Evolutionary conservation across 2,329 filamentous ascomycete species (phyloP).

Genomic region (Periconia sp.): DNA sequence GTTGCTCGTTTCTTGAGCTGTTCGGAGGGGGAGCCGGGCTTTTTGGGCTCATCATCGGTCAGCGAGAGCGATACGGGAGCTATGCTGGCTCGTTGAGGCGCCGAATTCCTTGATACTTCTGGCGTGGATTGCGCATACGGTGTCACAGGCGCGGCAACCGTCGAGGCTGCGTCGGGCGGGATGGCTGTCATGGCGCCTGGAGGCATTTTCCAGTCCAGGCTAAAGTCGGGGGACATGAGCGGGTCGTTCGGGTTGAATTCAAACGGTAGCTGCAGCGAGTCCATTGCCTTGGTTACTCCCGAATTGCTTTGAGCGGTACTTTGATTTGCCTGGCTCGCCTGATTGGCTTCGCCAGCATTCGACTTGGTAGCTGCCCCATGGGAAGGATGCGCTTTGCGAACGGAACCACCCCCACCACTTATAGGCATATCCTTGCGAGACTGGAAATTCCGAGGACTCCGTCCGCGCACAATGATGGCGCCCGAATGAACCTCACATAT

Average conservation of each 20-base stretch:
- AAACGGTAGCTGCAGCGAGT: conserved; percentile 44
- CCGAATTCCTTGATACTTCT: conserved; percentile 48
- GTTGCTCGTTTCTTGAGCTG: conserved; percentile 37
- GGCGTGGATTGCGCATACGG: conserved; percentile 57
- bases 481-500: conserved; percentile 84
- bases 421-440: conserved; percentile 90
- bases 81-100: conserved; percentile 44
- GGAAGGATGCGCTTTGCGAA: conserved; percentile 61
- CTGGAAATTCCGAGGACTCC: conserved; percentile 93
- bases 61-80: conserved; percentile 59
- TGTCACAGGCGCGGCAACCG: conserved; percentile 34
- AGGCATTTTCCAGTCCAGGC: conserved; percentile 48
- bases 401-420: conserved; percentile 73
- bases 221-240: conserved; percentile 44
- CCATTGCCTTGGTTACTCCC: conserved; percentile 32
- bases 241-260: conserved; percentile 46
- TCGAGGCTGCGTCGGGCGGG: conserved; percentile 42
- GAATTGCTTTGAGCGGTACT: conserved; percentile 11
- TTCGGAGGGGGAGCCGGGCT: conserved; percentile 39
- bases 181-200: conserved; percentile 46
- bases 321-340: conserved; percentile 31
- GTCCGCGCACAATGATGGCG: conserved; percentile 88
- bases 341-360: conserved; percentile 39
- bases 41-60: conserved; percentile 56
- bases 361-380: conserved; percentile 41